These are phyloP conservation scores for Cercospora sp. DNA, from an alignment of 2,329 filamentous ascomycete species.

Conservation along the genomic window DNA sequence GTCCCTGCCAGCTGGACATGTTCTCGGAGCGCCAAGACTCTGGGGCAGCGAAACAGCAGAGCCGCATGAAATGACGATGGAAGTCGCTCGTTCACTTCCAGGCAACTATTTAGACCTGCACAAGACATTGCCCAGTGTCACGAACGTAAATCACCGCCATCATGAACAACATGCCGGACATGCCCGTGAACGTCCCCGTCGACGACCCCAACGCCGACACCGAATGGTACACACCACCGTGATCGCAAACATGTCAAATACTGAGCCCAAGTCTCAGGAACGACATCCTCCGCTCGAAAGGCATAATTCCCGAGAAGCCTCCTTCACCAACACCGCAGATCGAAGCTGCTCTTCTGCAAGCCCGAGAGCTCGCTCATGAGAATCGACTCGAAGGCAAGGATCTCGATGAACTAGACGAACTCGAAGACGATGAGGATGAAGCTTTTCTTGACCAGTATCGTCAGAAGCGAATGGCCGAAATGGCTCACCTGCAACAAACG, in stretches of 20 bases:
- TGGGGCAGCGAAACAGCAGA: constrained; percentile 2
- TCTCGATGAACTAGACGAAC: constrained; percentile 85
- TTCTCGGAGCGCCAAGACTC: constrained; percentile 8
- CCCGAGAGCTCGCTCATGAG: constrained; percentile 79
- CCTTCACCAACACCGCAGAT: constrained; percentile 94
- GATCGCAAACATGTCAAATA: constrained; percentile 14
- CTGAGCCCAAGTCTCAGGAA: constrained; percentile 64
- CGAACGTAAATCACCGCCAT: constrained; percentile 14
- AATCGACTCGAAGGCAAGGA: constrained; percentile 93
- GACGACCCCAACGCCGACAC: constrained; percentile 96
- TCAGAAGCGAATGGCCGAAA: constrained; percentile 80
- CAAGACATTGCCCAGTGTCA: neutral
- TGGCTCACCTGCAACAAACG: constrained; percentile 72
- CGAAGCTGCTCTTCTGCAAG: constrained; percentile 87
- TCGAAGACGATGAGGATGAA: constrained; percentile 96
- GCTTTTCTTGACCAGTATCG: constrained; percentile 85
- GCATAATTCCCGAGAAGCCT: constrained; percentile 95
- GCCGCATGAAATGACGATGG: constrained; percentile 8
- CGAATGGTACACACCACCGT: constrained; percentile 68
- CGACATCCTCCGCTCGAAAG: constrained; percentile 95
- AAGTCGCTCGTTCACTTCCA: neutral
- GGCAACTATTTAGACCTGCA: neutral
- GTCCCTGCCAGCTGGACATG: constrained; percentile 13
- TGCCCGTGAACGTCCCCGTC: constrained; percentile 75
- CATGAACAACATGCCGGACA: constrained; percentile 42